Evolutionary conservation across 495 filamentous ascomycete species (phyloP).

Genomic region (Hypoxylon trugodes): DNA sequence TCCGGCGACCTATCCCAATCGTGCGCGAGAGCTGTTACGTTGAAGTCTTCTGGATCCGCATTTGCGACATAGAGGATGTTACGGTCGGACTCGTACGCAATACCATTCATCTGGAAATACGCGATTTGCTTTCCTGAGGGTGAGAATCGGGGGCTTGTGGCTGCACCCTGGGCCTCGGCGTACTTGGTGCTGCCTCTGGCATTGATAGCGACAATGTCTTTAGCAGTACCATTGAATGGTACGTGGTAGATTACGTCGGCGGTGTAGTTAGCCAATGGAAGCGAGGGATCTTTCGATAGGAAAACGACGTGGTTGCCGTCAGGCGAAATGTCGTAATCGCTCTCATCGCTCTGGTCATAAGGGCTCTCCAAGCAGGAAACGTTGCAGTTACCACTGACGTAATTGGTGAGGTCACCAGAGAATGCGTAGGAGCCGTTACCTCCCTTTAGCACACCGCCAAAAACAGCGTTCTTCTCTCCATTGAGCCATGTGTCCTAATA

Average conservation of each 20-base stretch:
- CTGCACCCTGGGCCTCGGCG: constrained; percentile 65
- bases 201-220: constrained; percentile 42
- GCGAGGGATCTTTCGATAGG: constrained; percentile 71
- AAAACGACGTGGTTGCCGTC: constrained; percentile 65
- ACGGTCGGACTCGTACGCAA: constrained; percentile 79
- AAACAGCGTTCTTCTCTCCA: constrained; percentile 68
- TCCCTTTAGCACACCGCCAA: constrained; percentile 65
- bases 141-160: constrained; percentile 70
- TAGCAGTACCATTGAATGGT: constrained; percentile 49
- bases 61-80: constrained; percentile 66
- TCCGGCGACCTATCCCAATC: constrained; percentile 67
- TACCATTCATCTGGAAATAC: constrained; percentile 70
- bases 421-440: constrained; percentile 46
- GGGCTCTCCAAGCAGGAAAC: constrained; percentile 59
- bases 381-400: constrained; percentile 57
- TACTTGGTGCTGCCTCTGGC: constrained; percentile 49
- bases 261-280: constrained; percentile 73
- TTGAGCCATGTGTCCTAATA: constrained; percentile 60
- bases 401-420: constrained; percentile 55
- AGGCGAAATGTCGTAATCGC: constrained; percentile 54
- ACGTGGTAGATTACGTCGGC: constrained; percentile 69
- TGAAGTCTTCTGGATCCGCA: constrained; percentile 35
- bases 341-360: constrained; percentile 46
- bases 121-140: constrained; percentile 72
- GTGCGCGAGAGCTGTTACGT: constrained; percentile 48